Evolutionary conservation across 139 green algal genomes (phyloP).

Genomic region (Asterochloris erici): DNA sequence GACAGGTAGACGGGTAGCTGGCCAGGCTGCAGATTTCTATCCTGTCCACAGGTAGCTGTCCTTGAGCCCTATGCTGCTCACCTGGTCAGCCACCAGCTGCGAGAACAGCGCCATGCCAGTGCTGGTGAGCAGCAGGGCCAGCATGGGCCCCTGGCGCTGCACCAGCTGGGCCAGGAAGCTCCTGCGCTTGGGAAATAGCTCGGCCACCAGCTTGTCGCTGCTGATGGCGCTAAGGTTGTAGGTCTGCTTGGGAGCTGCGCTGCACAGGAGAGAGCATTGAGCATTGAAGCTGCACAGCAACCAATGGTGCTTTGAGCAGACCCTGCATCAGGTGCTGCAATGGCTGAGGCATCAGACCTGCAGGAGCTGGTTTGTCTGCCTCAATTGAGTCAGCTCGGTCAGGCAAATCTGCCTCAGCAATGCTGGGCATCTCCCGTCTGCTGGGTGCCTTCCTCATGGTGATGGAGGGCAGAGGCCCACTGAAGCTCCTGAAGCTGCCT

Average conservation of each 20-base stretch:
- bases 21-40: neutral
- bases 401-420: neutral
- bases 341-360: too few species aligned
- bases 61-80: neutral
- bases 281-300: too few species aligned
- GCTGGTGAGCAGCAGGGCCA: constrained; percentile 4
- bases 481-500: too few species aligned
- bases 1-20: neutral
- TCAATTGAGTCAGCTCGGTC: neutral
- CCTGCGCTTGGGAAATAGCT: too few species aligned
- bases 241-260: too few species aligned
- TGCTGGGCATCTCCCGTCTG: neutral
- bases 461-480: neutral
- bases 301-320: too few species aligned
- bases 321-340: too few species aligned
- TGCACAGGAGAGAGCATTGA: too few species aligned
- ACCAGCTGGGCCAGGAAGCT: neutral
- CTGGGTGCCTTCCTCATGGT: neutral
- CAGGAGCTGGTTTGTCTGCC: too few species aligned
- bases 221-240: neutral
- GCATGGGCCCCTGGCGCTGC: neutral
- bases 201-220: neutral
- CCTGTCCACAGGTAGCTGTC: too few species aligned
- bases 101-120: constrained; percentile 9
- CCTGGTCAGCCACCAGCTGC: constrained; percentile 14